phyloP scores from a whole-genome alignment of 2,329 filamentous ascomycete genomes.

The Neophaeococcomyces aloes region DNA sequence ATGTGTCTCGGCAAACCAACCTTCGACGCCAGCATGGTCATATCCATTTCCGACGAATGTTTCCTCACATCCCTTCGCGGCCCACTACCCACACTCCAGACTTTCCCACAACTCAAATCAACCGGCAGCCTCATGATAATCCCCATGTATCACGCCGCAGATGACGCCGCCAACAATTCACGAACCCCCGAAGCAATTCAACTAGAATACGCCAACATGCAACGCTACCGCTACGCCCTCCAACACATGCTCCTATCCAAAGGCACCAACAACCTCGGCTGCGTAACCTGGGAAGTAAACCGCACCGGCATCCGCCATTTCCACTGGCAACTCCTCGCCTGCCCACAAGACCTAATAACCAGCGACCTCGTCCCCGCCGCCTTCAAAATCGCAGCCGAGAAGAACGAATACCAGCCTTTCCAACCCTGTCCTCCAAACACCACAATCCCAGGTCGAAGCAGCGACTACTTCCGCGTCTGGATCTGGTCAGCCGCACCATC shows the following conservation, averaged over 20 bases:
- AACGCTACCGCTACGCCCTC: constrained; percentile 62
- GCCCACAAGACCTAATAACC: constrained; percentile 56
- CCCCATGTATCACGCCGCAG: constrained; percentile 61
- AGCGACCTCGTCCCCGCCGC: constrained; percentile 74
- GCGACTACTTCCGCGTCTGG: constrained; percentile 70
- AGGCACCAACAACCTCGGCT: constrained; percentile 52
- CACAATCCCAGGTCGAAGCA: constrained; percentile 30
- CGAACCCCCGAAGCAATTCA: constrained; percentile 45
- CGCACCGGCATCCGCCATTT: constrained; percentile 70
- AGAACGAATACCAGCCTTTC: constrained; percentile 50
- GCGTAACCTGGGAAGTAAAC: constrained; percentile 87
- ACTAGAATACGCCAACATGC: constrained; percentile 69
- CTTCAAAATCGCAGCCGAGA: constrained; percentile 81
- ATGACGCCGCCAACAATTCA: constrained; percentile 51
- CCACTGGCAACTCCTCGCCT: constrained; percentile 87
- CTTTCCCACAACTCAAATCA: constrained; percentile 63
- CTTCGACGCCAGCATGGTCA: constrained; percentile 75
- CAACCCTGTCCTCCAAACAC: constrained; percentile 30
- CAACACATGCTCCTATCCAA: constrained; percentile 60
- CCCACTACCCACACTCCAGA: constrained; percentile 61
- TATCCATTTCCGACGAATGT: constrained; percentile 73
- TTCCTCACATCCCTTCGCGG: constrained; percentile 92
- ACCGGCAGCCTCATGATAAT: constrained; percentile 87
- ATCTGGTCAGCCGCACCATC: constrained; percentile 50
- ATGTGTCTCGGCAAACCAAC: constrained; percentile 88